Conservation (phyloP, 2,329 filamentous ascomycete genomes). For the Drechslerella stenobrocha region DNA sequence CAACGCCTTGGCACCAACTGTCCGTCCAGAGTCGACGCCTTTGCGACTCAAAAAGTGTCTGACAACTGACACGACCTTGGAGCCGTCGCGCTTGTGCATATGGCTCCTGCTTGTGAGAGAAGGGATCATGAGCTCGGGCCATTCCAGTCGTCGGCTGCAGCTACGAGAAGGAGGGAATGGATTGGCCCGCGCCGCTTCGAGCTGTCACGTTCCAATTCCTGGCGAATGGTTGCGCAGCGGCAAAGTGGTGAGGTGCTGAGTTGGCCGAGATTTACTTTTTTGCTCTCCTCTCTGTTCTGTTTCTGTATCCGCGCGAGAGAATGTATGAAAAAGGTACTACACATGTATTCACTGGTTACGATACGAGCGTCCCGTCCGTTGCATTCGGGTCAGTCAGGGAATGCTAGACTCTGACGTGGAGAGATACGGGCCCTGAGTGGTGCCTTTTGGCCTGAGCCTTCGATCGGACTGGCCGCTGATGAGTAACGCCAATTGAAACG, state of each 20-base stretch:
- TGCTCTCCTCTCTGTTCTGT: too few relatives aligned
- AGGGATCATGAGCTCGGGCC: slow-evolving; percentile 30
- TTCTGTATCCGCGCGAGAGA: neutral
- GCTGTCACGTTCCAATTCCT: slow-evolving; percentile 14
- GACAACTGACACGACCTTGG: neutral
- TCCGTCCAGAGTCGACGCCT: neutral
- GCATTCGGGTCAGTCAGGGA: slow-evolving; percentile 15
- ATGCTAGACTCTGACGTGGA: slow-evolving; percentile 40
- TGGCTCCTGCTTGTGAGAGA: neutral
- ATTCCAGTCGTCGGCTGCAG: slow-evolving; percentile 33
- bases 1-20: neutral
- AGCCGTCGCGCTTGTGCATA: neutral
- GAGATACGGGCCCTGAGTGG: slow-evolving; percentile 4
- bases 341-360: slow-evolving; percentile 1
- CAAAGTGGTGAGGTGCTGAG: slow-evolving; percentile 26
- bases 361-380: slow-evolving; percentile 15
- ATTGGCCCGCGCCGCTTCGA: slow-evolving; percentile 20
- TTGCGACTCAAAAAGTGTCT: neutral
- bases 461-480: slow-evolving; percentile 1
- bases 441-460: slow-evolving; percentile 1
- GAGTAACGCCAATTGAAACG: slow-evolving; percentile 4
- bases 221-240: slow-evolving; percentile 32
- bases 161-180: slow-evolving; percentile 15
- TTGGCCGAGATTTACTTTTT: slow-evolving; percentile 32
- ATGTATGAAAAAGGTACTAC: slow-evolving; percentile 11